Percentiles rank a stretch among this genome's conserved stretches.
Evolutionary conservation across 2,329 filamentous ascomycete genomes (phyloP).

Genomic region (Colletotrichum destructivum): DNA sequence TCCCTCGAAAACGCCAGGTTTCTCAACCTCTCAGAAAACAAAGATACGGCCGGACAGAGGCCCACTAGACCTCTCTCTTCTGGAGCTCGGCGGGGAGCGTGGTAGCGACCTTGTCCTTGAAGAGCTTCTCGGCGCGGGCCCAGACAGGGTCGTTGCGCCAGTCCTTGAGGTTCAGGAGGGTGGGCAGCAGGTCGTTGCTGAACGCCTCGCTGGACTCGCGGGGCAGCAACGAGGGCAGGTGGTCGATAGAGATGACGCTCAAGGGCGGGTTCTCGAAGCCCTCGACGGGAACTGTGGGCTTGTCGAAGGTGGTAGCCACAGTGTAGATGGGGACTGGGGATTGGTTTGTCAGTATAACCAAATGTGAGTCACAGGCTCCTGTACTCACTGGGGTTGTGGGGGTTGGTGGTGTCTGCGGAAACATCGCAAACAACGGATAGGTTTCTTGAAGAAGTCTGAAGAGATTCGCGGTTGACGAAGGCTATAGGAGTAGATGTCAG

Average conservation of each 20-base stretch:
- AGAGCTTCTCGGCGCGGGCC: constrained; percentile 87
- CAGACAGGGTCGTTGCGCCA: constrained; percentile 83
- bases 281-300: constrained; percentile 85
- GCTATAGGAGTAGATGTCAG: constrained; percentile 68
- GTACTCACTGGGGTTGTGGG: constrained; percentile 65
- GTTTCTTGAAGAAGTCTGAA: constrained; percentile 78
- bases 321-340: constrained; percentile 82
- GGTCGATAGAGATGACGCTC: constrained; percentile 90
- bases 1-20: constrained; percentile 24
- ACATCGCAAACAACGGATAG: constrained; percentile 88
- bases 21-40: constrained; percentile 29
- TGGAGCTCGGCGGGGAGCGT: constrained; percentile 65
- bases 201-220: constrained; percentile 91
- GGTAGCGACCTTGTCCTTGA: constrained; percentile 83
- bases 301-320: constrained; percentile 87
- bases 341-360: constrained; percentile 39
- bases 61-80: constrained; percentile 40
- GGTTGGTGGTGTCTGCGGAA: constrained; percentile 81
- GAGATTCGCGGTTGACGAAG: constrained; percentile 81
- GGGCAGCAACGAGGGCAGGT: constrained; percentile 86
- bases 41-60: constrained; percentile 31
- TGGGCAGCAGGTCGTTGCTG: constrained; percentile 82
- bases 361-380: not conserved
- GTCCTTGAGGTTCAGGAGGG: constrained; percentile 83
- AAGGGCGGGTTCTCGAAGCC: constrained; percentile 72